Evolutionary conservation across 2,329 filamentous ascomycete species (phyloP).

Genomic region (Cytospora piceae): DNA sequence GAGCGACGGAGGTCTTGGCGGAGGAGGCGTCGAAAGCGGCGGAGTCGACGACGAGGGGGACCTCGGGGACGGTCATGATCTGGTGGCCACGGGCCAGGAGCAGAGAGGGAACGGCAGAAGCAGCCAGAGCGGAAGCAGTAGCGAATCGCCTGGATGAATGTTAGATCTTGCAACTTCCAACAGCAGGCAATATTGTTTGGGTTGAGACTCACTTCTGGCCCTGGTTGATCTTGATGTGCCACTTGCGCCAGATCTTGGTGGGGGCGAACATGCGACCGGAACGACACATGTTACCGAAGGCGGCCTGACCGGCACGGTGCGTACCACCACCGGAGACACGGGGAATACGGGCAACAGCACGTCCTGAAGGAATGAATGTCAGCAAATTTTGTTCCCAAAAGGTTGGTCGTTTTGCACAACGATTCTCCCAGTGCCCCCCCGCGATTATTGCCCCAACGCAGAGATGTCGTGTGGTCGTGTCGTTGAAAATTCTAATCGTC

Average conservation of each 20-base stretch:
- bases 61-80: constrained; percentile 88
- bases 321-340: constrained; percentile 99
- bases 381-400: constrained; percentile 31
- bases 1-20: constrained; percentile 85
- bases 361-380: constrained; percentile 63
- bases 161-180: constrained; percentile 36
- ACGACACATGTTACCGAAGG: constrained; percentile 99
- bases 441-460: not conserved
- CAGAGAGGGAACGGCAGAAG: constrained; percentile 91
- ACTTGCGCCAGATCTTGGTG: constrained; percentile 99
- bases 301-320: constrained; percentile 99
- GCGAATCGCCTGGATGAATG: constrained; percentile 76
- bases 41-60: constrained; percentile 94
- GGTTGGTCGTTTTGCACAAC: not conserved
- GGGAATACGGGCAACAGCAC: constrained; percentile 99
- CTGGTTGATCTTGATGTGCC: constrained; percentile 99
- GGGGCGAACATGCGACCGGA: constrained; percentile 99
- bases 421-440: not conserved
- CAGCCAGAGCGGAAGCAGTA: constrained; percentile 94
- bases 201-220: constrained; percentile 79
- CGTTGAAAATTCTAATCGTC: not conserved
- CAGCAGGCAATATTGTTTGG: constrained; percentile 33
- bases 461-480: not conserved
- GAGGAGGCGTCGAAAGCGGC: constrained; percentile 81
- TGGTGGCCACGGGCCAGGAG: constrained; percentile 97